These are phyloP conservation scores for Trypethelium eluteriae DNA, from an alignment of 495 filamentous ascomycete species.

Conservation along the genomic window DNA sequence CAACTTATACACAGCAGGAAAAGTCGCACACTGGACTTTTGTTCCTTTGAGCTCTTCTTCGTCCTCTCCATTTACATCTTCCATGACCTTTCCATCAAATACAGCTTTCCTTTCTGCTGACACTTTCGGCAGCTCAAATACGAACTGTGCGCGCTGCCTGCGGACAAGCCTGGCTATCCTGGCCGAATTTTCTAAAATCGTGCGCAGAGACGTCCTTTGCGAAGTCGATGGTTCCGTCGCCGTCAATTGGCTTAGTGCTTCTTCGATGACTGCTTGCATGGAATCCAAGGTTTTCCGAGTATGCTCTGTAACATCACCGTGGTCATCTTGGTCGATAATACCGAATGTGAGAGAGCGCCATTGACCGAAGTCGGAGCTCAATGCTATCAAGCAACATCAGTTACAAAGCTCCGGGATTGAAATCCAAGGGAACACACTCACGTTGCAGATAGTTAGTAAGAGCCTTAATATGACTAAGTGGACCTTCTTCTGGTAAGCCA, in stretches of 20 bases:
- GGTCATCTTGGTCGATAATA: neutral
- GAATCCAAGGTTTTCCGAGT: neutral
- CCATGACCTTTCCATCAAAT: constrained; percentile 25
- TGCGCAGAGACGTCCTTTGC: neutral
- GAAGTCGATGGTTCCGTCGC: neutral
- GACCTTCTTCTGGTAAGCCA: constrained; percentile 27
- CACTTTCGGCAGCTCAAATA: constrained; percentile 20
- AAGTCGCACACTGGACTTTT: constrained; percentile 26
- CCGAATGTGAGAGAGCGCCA: constrained; percentile 5
- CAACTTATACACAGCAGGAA: constrained; percentile 31
- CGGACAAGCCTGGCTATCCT: constrained; percentile 14
- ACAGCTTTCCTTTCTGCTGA: neutral
- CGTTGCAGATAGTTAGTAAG: constrained; percentile 20
- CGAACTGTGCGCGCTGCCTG: constrained; percentile 18
- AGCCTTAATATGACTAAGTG: constrained; percentile 14
- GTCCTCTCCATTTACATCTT: constrained; percentile 24
- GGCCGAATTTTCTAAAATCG: neutral
- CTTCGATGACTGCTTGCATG: neutral
- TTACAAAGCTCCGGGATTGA: neutral
- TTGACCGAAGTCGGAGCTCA: neutral
- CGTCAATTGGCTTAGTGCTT: neutral
- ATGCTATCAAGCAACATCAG: neutral
- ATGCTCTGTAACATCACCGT: neutral
- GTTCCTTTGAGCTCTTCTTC: constrained; percentile 17
- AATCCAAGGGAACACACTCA: neutral